Percentiles rank a stretch among this genome's conserved stretches.
Evolutionary conservation across 805 yeast species (phyloP).

Genomic region (Saccharomycopsis amapae): DNA sequence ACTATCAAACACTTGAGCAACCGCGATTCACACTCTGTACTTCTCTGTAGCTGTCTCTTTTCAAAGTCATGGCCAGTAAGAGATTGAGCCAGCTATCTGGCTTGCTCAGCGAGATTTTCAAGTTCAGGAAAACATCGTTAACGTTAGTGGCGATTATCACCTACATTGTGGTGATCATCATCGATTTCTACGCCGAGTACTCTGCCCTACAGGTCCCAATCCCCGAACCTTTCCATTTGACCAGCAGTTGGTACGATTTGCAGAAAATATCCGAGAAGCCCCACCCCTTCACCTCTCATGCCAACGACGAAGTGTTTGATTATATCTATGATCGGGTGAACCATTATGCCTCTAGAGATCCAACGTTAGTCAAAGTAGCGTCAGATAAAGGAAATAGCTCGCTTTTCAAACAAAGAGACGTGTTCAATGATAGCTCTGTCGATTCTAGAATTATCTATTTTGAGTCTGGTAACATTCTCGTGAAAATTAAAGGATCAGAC

Average conservation of each 20-base stretch:
- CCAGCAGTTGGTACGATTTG: slow-evolving; percentile 60
- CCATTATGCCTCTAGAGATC: slow-evolving; percentile 27
- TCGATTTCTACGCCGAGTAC: slow-evolving; percentile 35
- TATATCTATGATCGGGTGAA: slow-evolving; percentile 44
- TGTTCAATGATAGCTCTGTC: slow-evolving; percentile 35
- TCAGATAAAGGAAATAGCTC: slow-evolving; percentile 37
- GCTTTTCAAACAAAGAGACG: slow-evolving; percentile 44
- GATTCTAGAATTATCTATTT: slow-evolving; percentile 55
- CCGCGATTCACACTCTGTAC: too few species aligned
- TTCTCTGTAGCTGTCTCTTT: too few species aligned
- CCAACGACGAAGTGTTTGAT: slow-evolving; percentile 70
- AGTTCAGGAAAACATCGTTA: slow-evolving; percentile 68
- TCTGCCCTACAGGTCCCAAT: slow-evolving; percentile 39
- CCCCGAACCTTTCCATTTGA: slow-evolving; percentile 32
- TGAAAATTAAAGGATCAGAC: slow-evolving; percentile 60
- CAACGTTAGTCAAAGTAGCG: slow-evolving; percentile 34
- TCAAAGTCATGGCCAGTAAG: too few species aligned
- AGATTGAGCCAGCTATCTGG: not conserved
- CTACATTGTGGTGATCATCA: slow-evolving; percentile 34
- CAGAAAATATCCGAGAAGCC: slow-evolving; percentile 57
- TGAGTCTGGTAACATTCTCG: slow-evolving; percentile 78
- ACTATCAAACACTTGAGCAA: too few species aligned
- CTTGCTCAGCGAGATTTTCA: slow-evolving; percentile 36
- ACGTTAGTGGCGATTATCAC: slow-evolving; percentile 49
- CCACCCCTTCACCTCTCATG: slow-evolving; percentile 76